Percentiles rank a stretch among this genome's conserved stretches.
These are phyloP conservation scores for Monilinia fructigena DNA, from an alignment of 2,329 filamentous ascomycete genomes.

Conservation along the genomic window DNA sequence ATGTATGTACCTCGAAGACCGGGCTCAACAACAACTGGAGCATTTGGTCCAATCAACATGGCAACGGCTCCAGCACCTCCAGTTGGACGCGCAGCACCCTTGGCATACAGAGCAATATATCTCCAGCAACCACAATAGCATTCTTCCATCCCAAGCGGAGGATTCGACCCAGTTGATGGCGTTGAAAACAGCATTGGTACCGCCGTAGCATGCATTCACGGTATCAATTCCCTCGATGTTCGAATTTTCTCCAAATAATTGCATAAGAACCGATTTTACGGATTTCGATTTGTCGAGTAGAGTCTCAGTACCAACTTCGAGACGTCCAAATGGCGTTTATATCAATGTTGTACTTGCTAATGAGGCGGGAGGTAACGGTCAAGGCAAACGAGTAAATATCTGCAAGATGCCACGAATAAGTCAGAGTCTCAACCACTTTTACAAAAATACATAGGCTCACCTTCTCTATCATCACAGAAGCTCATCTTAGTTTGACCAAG, in stretches of 20 bases:
- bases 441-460: constrained; percentile 45
- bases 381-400: constrained; percentile 87
- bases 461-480: constrained; percentile 88
- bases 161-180: constrained; percentile 83
- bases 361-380: constrained; percentile 72
- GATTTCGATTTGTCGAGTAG: constrained; percentile 88
- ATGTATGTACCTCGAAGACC: constrained; percentile 79
- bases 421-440: constrained; percentile 14
- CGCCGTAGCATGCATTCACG: constrained; percentile 82
- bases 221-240: constrained; percentile 83
- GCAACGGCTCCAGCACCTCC: constrained; percentile 78
- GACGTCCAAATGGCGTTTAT: constrained; percentile 70
- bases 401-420: constrained; percentile 41
- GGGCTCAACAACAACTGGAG: constrained; percentile 73
- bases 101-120: constrained; percentile 87
- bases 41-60: constrained; percentile 75
- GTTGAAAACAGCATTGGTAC: constrained; percentile 83
- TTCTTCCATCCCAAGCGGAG: constrained; percentile 81
- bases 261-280: constrained; percentile 85
- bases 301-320: constrained; percentile 85
- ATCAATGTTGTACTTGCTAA: constrained; percentile 83
- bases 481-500: constrained; percentile 89
- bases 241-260: constrained; percentile 79
- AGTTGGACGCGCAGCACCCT: constrained; percentile 77
- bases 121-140: constrained; percentile 75